phyloP scores from a whole-genome alignment of 495 filamentous ascomycete genomes.

The Trichocladium uniseriatum region DNA sequence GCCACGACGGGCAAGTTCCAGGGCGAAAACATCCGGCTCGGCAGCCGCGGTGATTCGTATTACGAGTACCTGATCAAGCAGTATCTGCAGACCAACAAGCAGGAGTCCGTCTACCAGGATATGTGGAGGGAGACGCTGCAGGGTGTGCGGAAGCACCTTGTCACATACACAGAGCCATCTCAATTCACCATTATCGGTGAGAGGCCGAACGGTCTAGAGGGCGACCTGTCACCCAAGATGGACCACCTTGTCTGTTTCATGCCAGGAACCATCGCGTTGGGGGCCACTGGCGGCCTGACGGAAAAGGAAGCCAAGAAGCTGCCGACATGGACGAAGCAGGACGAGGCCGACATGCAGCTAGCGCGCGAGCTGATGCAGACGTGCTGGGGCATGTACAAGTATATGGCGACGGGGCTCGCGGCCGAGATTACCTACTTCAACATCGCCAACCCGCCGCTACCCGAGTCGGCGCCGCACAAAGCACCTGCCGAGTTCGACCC shows the following conservation, averaged over 20 bases:
- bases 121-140: slow-evolving; percentile 84
- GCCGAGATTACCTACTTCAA: slow-evolving; percentile 89
- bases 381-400: slow-evolving; percentile 94
- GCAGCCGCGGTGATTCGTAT: slow-evolving; percentile 90
- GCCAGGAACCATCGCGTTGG: slow-evolving; percentile 89
- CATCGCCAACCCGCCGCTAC: slow-evolving; percentile 52
- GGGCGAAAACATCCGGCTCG: slow-evolving; percentile 79
- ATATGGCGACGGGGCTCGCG: slow-evolving; percentile 77
- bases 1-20: slow-evolving; percentile 69
- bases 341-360: slow-evolving; percentile 79
- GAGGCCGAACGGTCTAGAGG: slow-evolving; percentile 62
- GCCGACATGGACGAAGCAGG: slow-evolving; percentile 60
- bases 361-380: slow-evolving; percentile 88
- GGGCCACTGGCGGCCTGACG: slow-evolving; percentile 67
- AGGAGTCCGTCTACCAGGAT: slow-evolving; percentile 77
- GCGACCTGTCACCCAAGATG: slow-evolving; percentile 74
- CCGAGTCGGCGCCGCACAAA: slow-evolving; percentile 42
- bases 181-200: slow-evolving; percentile 82
- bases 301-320: slow-evolving; percentile 65
- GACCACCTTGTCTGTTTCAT: slow-evolving; percentile 97
- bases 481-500: slow-evolving; percentile 39
- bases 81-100: slow-evolving; percentile 80
- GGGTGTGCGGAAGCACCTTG: slow-evolving; percentile 82
- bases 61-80: slow-evolving; percentile 98
- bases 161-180: slow-evolving; percentile 74